Evolutionary conservation across 2,329 filamentous ascomycete genomes (phyloP), one percentile per base, ranked within the genome.

Genomic region (Xylaria multiplex): DNA sequence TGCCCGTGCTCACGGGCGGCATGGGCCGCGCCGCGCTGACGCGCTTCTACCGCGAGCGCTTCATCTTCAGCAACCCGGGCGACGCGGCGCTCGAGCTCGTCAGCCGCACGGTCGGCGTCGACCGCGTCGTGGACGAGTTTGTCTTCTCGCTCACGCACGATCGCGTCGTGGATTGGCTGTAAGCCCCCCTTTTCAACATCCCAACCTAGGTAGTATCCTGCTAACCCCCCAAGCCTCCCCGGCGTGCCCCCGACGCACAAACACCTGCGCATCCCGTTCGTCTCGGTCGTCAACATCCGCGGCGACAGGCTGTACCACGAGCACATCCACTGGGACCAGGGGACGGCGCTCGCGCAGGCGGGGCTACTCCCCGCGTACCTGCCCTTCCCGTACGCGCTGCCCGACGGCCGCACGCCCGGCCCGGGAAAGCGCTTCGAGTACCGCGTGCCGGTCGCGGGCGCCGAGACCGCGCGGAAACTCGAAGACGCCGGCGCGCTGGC

Each of bases 51-150:
- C 83, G 84, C 0, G 75, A 92, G 67, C 87, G 93, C 73, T 94
- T 95, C 79, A 89, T 94, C 71, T 91, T 90, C 74, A 87, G 83
- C 64, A 95, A 94, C 68, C 87, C 91, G 0, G 82, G 81, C 0
- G 91, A 93, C 69, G 88, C 89, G 0, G 80, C 81, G 3, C 80
- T 94, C 2, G 88, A 93, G 72, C 84, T 93, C 0, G 83, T 93
- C 37, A 91, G 88, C 66, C 85, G 91, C 0, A 93, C 90, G 0
- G 80, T 93, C 0, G 91, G 91, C 0, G 84, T 90, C 0, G 91
- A 94, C 72, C 84, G 91, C 0, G 84, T 94, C 0, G 84, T 92
- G 2, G 90, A 92, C 68, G 90, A 92, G 73, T 91, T 92, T 68
- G 81, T 91, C 19, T 87, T 87, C 74, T 84, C 81, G 24, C 85